Base-by-base conservation (phyloP, 164 flowering plant genomes). In the Vitis rupestris region DNA sequence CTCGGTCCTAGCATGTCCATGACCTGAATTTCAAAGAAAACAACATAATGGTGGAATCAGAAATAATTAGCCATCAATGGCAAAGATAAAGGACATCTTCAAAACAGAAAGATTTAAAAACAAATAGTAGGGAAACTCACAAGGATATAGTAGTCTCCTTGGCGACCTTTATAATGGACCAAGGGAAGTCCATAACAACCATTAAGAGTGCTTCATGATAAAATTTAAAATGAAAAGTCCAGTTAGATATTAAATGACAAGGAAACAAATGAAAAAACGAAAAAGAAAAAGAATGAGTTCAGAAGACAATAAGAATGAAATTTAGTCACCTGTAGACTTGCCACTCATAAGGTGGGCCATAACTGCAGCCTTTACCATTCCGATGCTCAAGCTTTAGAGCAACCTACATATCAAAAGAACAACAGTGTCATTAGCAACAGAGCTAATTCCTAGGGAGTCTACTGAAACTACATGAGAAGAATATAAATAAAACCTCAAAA, bases 1-100 rank as follows among this genome's bases (percentile, higher is more conserved):
- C 87, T 86, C 15, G 87, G 90, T 57, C 90, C 90, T 63, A 86
- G 81, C 79, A 81, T 78, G 72, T 86, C 90, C 90, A 86, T 86
- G 59, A 82, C 90, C 90, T 84, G 63, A 10, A 60, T 64, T 58
- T 23, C 31, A 66, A 12, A 51, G 11, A 6, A 37, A 2, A 37
- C 4, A 37, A 37, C 7, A 37, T 37, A 37, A 37, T 37, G 44
- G 44, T 10, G 48, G 5, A 44, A 52, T 27, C 4, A 12, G 27
- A 29, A 51, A 54, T 13, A 4, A 48, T 44, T 56, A 30, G 14
- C 14, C 50, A 61, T 29, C n/a, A 27, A 30, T 48, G 10, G 37
- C 16, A 44, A 37, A 3, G 30, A 57, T 10, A 8, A 31, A 30
- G 37, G 50, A 64, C 13, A 54, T n/a, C 14, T 50, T 59, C 16